Conservation (phyloP, 1,284 basidiomycete species). For the Marasmius oreades region DNA sequence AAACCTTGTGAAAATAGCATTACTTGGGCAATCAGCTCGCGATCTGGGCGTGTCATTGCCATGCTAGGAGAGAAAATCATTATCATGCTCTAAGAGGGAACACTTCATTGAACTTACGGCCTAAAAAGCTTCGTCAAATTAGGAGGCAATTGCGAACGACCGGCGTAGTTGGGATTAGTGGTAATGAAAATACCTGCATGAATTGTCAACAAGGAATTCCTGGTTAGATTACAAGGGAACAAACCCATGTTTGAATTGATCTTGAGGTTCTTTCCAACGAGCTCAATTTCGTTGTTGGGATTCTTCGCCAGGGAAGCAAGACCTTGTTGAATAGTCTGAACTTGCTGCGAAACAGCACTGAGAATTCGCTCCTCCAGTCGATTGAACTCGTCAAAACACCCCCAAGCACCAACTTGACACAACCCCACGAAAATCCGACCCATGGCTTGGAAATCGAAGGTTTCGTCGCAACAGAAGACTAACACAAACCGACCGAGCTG, state of each 20-base stretch:
- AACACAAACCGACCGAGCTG: constrained; percentile 97
- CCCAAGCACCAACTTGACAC: constrained; percentile 99
- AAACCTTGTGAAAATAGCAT: constrained; percentile 99
- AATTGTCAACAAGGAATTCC: constrained; percentile 9
- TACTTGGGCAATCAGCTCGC: constrained; percentile 98
- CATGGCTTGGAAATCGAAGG: constrained; percentile 99
- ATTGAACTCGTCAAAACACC: constrained; percentile 98
- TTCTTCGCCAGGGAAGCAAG: constrained; percentile 78
- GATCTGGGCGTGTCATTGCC: constrained; percentile 98
- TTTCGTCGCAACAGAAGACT: constrained; percentile 99
- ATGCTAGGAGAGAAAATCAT: constrained; percentile 53
- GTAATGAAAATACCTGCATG: constrained; percentile 87
- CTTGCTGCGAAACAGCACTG: constrained; percentile 98
- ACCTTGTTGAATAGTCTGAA: constrained; percentile 98
- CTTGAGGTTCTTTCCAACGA: constrained; percentile 93
- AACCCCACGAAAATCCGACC: constrained; percentile 98
- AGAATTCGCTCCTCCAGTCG: constrained; percentile 97
- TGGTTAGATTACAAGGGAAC: constrained; percentile 11
- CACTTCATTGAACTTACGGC: constrained; percentile 57
- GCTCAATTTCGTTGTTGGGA: constrained; percentile 86
- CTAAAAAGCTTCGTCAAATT: constrained; percentile 96
- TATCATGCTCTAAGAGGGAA: background rate
- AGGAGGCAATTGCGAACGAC: constrained; percentile 94
- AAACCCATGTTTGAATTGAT: constrained; percentile 91
- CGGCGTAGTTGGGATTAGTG: constrained; percentile 98